Evolutionary conservation across 73 alveolate species (phyloP), one percentile per base, ranked within the genome.

Genomic region (Paramecium tetraurelia): DNA sequence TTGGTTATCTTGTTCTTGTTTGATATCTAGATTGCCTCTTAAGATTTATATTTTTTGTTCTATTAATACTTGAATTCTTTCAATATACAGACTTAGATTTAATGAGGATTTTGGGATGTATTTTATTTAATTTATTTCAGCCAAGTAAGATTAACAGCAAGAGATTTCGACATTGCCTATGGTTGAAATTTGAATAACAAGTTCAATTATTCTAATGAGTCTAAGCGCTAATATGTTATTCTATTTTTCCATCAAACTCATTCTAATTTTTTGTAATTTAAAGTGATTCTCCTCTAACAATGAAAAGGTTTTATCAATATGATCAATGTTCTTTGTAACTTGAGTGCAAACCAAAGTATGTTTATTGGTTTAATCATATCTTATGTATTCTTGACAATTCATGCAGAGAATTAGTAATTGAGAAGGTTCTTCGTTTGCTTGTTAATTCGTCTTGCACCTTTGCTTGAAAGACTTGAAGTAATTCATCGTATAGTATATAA

Each of bases 311-410:
- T 75, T 75, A 38, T 75, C 87, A 35, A 75, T 41, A 38, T 35
- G 27, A 38, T 75, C n/a, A 4, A 75, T 75, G 87, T 75, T 75
- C 46, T 75, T 33, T 1, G 68, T 35, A 0, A 75, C 87, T 29
- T 29, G 46, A 75, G 35, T 38, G 24, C 87, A 75, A 41, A 35
- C 57, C 21, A 21, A 14, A 35, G 68, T 20, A 75, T 75, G 87
- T 10, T 36, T 41, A 22, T 75, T 41, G 12, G 46, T 75, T 41
- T 16, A 16, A 35, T 75, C 59, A 9, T 10, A 35, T 75, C 46
- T 75, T 18, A 75, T 41, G 38, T 29, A 75, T 33, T 75, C 87
- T 41, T 75, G 38, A 36, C 87, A 75, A 41, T 75, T 75, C 59
- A 75, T 75, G 46, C 87, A 75, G 27, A 41, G 87, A 75, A 75